phyloP scores from a whole-genome alignment of 441 rosid genomes.

The Gossypium schwendimanii region DNA sequence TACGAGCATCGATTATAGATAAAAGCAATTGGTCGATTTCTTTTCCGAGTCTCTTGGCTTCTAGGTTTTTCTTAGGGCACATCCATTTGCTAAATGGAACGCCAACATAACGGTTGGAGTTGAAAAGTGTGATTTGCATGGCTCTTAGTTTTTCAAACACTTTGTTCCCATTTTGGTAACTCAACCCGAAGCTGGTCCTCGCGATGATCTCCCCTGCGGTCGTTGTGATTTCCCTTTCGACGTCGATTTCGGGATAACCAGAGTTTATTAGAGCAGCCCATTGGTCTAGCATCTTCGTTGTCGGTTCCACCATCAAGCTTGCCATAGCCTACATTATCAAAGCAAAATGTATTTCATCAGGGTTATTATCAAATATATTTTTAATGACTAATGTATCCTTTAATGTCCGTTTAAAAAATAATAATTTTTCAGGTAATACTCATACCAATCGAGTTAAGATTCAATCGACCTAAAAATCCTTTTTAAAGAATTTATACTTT shows the following conservation, averaged over 20 bases:
- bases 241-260: slow-evolving; percentile 52
- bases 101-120: slow-evolving; percentile 72
- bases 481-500: too few relatives aligned
- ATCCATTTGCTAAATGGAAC: slow-evolving; percentile 64
- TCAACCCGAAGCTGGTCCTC: slow-evolving; percentile 77
- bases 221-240: slow-evolving; percentile 53
- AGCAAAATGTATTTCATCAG: not conserved
- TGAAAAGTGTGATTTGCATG: slow-evolving; percentile 63
- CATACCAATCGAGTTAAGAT: too few relatives aligned
- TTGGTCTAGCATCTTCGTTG: slow-evolving; percentile 48
- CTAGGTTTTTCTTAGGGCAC: slow-evolving; percentile 40
- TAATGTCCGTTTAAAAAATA: too few relatives aligned
- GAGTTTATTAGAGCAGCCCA: slow-evolving; percentile 41
- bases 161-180: slow-evolving; percentile 42
- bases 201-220: slow-evolving; percentile 87
- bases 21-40: slow-evolving; percentile 64
- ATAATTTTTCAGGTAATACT: too few relatives aligned
- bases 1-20: slow-evolving; percentile 50
- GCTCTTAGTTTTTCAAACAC: slow-evolving; percentile 62
- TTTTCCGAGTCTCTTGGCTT: slow-evolving; percentile 54
- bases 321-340: slow-evolving; percentile 47
- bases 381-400: too few relatives aligned
- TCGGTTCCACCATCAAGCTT: slow-evolving; percentile 64
- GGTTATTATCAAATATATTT: not conserved
- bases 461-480: too few relatives aligned